phyloP scores from a whole-genome alignment of 1,139 yeast species.

The Protomyces lactucae-debilis region DNA sequence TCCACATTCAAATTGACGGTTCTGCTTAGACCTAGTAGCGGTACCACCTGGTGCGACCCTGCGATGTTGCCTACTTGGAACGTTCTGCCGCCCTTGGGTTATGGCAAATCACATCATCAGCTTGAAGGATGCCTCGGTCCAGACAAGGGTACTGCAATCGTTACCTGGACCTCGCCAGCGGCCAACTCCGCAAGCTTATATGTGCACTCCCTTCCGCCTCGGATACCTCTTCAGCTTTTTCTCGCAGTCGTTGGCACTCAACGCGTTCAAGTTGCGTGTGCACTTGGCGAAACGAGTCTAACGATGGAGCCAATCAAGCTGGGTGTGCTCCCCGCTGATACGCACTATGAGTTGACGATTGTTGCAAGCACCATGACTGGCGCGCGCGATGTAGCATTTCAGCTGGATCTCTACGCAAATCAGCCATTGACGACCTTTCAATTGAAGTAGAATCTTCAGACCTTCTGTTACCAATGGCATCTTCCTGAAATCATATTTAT shows the following conservation, averaged over 20 bases:
- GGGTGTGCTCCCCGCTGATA: not conserved
- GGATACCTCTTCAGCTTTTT: not conserved
- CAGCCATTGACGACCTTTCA: not conserved
- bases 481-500: too few species aligned
- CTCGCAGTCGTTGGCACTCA: not conserved
- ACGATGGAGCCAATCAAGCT: not conserved
- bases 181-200: not conserved
- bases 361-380: not conserved
- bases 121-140: not conserved
- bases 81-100: not conserved
- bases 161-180: not conserved
- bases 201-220: not conserved
- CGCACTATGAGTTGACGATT: not conserved
- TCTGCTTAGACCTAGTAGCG: not conserved
- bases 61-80: not conserved
- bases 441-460: too few species aligned
- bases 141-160: not conserved
- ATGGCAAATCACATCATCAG: not conserved
- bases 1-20: constrained; percentile 28
- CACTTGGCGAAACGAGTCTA: not conserved
- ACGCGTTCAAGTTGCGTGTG: not conserved
- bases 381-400: not conserved
- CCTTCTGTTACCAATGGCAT: too few species aligned
- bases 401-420: not conserved
- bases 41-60: not conserved